A percentile compares a stretch with the other conserved stretches of the same genome.
Conservation (phyloP, 352 stramenopile species). For the Phytophthora ohioensis region DNA sequence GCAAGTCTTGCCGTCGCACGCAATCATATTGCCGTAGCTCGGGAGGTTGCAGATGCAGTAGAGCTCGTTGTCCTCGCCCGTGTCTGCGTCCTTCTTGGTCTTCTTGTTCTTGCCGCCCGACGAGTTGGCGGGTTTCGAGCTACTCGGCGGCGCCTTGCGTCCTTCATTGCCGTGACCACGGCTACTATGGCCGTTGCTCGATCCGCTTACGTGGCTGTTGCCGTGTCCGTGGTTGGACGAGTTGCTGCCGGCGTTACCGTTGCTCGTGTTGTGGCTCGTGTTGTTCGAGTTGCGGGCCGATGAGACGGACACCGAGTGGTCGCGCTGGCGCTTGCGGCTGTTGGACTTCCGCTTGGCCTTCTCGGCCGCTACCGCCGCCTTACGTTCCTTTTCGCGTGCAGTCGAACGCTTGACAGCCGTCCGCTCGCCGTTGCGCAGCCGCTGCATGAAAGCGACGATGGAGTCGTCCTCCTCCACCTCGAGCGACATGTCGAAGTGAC, state of each 20-base stretch:
- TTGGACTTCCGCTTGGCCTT: constrained; percentile 84
- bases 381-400: constrained; percentile 68
- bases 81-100: constrained; percentile 74
- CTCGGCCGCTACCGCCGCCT: constrained; percentile 39
- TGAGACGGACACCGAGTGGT: constrained; percentile 48
- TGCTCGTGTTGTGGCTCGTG: constrained; percentile 34
- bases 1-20: constrained; percentile 89
- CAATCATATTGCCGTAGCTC: constrained; percentile 92
- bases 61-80: constrained; percentile 86
- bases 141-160: constrained; percentile 38
- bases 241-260: constrained; percentile 23
- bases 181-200: constrained; percentile 31
- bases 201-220: constrained; percentile 22
- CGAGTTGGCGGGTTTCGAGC: constrained; percentile 34
- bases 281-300: constrained; percentile 32
- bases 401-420: constrained; percentile 58
- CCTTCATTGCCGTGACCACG: constrained; percentile 32
- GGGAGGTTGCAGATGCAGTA: constrained; percentile 90
- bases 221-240: constrained; percentile 26
- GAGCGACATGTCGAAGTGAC: constrained; percentile 82
- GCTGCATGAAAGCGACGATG: constrained; percentile 87
- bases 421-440: constrained; percentile 84
- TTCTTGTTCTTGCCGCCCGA: constrained; percentile 54
- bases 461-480: constrained; percentile 90
- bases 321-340: constrained; percentile 76